phyloP scores from a whole-genome alignment of 176 grass and related monocot species.

The Pontederia crassipes region DNA sequence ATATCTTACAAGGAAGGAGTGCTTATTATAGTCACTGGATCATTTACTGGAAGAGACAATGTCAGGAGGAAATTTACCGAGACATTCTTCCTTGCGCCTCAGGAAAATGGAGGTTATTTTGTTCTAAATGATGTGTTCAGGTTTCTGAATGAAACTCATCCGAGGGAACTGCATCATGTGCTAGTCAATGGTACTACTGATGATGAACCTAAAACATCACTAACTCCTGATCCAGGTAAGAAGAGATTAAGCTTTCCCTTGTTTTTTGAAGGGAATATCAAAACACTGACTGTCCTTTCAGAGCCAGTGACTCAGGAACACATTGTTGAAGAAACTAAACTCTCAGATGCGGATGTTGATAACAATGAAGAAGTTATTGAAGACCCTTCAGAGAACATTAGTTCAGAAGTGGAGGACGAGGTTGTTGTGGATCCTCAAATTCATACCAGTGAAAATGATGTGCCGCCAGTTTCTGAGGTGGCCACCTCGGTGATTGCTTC shows the following conservation, averaged over 20 bases:
- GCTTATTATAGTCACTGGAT: conserved; percentile 79
- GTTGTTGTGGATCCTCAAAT: conserved; percentile 16
- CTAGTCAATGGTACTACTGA: conserved; percentile 29
- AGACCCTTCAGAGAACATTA: conserved; percentile 15
- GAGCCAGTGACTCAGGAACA: conserved; percentile 20
- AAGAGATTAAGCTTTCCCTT: not conserved
- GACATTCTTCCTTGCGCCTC: conserved; percentile 88
- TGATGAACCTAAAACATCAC: conserved; percentile 21
- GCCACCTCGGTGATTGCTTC: not conserved
- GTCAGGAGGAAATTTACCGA: conserved; percentile 56
- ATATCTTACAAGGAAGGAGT: conserved; percentile 62
- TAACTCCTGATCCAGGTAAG: conserved; percentile 34
- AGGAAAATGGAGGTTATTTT: conserved; percentile 78
- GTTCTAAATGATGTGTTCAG: conserved; percentile 84
- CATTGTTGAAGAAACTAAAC: not conserved
- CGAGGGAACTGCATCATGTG: conserved; percentile 16
- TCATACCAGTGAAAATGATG: conserved; percentile 14
- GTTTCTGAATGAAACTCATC: conserved; percentile 40
- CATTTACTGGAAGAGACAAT: conserved; percentile 38
- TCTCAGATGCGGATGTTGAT: conserved; percentile 6
- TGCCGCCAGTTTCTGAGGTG: conserved; percentile 5
- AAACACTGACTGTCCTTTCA: conserved; percentile 9
- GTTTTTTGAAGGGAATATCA: not conserved
- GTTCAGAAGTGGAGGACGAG: conserved; percentile 21
- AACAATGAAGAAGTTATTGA: conserved; percentile 6